Base-by-base conservation (phyloP, 169 alveolate genomes). In the Eimeria sp. region DNA sequence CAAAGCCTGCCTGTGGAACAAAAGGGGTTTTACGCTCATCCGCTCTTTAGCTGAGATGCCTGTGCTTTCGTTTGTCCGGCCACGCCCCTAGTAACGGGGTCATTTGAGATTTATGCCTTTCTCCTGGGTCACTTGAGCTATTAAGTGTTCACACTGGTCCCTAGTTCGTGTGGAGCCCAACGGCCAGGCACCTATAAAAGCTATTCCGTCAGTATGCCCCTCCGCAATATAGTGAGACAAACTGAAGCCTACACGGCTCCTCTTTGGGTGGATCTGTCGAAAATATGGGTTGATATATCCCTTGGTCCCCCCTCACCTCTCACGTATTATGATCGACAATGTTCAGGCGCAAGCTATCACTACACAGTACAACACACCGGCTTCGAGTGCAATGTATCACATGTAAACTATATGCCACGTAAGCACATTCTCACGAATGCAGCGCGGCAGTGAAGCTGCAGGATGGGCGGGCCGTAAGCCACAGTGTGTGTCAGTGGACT, bases 401-500 rank as follows among this genome's bases (percentile, higher is more conserved):
- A 16, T n/a, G n/a, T 3, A 16, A 71, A 37, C 13, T 13, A 14
- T 71, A 6, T 8, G n/a, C 80, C 49, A n/a, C 18, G 54, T 37
- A 33, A 37, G 14, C 3, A 14, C n/a, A 71, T 49, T 71, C 80
- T 71, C 54, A 14, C 80, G n/a, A 37, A n/a, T 37, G 54, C 25
- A 71, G 49, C 54, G 52, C 54, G 11, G 80, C 54, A 46, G 23
- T 25, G 20, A 49, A 43, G 6, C 11, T 0, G 62, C 27, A 25
- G 11, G 64, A 46, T 52, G 25, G 66, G 64, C 58, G 37, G 62
- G 66, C 66, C 46, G 20, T 20, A 52, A 52, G 87, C 87, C 87
- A 77, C 64, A 25, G 20, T 0, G 66, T 78, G 88, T 78, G 88
- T 78, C 88, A 78, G 88, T 78, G 68, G 68, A 78, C 66, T 78